These are phyloP conservation scores for Candida sakaeoensis DNA, from an alignment of 805 yeast genomes.

Conservation along the genomic window DNA sequence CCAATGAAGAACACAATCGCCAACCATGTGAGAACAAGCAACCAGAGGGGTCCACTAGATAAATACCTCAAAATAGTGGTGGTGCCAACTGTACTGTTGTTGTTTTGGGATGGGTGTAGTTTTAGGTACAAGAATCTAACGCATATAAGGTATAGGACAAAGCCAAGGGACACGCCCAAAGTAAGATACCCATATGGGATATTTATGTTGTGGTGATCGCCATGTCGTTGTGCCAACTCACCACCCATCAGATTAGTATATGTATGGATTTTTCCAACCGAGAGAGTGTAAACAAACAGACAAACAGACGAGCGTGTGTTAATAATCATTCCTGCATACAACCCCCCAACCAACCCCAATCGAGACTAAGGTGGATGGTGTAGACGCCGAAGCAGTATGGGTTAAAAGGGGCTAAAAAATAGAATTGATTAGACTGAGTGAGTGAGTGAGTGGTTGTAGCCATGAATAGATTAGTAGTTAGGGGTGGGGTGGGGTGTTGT, in stretches of 20 bases:
- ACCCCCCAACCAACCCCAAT: background rate
- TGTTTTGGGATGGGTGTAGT: too few species aligned
- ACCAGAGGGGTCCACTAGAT: slow-evolving; percentile 27
- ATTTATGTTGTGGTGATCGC: slow-evolving; percentile 49
- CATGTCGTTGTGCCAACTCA: slow-evolving; percentile 37
- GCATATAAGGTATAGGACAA: slow-evolving; percentile 21
- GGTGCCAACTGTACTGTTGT: too few species aligned
- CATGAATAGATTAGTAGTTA: too few species aligned
- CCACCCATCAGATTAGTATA: too few species aligned
- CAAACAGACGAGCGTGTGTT: background rate
- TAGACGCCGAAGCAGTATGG: too few species aligned
- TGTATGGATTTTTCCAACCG: background rate
- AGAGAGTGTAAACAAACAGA: too few species aligned
- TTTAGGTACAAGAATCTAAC: slow-evolving; percentile 8
- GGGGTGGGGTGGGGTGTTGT: too few species aligned
- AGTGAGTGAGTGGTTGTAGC: too few species aligned
- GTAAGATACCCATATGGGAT: slow-evolving; percentile 57
- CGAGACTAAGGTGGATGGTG: too few species aligned
- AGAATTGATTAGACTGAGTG: too few species aligned
- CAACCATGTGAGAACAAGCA: slow-evolving; percentile 33
- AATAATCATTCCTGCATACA: background rate
- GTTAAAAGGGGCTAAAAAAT: too few species aligned
- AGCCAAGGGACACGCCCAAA: slow-evolving; percentile 38
- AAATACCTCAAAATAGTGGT: too few species aligned
- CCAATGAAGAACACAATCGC: slow-evolving; percentile 24